Percentiles rank a stretch among this genome's conserved stretches.
phyloP scores from a whole-genome alignment of 352 stramenopile species.

The Halophytophthora polymorphica region DNA sequence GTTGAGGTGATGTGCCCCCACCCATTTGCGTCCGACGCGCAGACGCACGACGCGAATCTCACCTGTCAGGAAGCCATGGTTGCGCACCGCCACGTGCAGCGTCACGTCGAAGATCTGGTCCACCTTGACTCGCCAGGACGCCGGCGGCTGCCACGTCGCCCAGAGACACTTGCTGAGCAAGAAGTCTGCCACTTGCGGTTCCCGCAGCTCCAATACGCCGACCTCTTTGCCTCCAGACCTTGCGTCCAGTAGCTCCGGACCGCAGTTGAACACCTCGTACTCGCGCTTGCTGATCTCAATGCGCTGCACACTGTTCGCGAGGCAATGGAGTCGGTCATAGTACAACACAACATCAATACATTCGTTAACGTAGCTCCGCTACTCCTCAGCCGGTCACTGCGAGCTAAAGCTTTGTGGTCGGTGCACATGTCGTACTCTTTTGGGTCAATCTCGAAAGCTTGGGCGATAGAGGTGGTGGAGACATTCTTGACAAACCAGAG shows the following conservation, averaged over 20 bases:
- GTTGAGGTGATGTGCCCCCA: constrained; percentile 63
- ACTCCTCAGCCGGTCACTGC: background rate
- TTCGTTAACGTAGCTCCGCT: background rate
- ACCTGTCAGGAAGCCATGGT: constrained; percentile 51
- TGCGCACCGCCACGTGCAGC: constrained; percentile 34
- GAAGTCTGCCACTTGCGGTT: constrained; percentile 29
- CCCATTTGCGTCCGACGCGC: constrained; percentile 60
- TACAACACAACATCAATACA: background rate
- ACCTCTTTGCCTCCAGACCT: constrained; percentile 33
- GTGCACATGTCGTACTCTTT: constrained; percentile 35
- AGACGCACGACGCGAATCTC: constrained; percentile 51
- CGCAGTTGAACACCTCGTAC: constrained; percentile 53
- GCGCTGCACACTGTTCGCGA: constrained; percentile 33
- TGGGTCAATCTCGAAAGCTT: constrained; percentile 46
- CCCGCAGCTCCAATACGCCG: constrained; percentile 32
- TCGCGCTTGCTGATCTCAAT: constrained; percentile 53
- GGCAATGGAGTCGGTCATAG: background rate
- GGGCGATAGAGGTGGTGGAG: constrained; percentile 50
- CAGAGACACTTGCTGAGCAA: constrained; percentile 39
- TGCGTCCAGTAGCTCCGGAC: constrained; percentile 43
- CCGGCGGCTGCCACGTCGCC: constrained; percentile 56
- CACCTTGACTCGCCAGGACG: constrained; percentile 61
- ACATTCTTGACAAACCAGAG: constrained; percentile 62
- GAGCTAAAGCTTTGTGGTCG: background rate
- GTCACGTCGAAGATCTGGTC: constrained; percentile 66